These are phyloP conservation scores for Asterophora parasitica DNA, from an alignment of 768 basidiomycete genomes.

Conservation along the genomic window DNA sequence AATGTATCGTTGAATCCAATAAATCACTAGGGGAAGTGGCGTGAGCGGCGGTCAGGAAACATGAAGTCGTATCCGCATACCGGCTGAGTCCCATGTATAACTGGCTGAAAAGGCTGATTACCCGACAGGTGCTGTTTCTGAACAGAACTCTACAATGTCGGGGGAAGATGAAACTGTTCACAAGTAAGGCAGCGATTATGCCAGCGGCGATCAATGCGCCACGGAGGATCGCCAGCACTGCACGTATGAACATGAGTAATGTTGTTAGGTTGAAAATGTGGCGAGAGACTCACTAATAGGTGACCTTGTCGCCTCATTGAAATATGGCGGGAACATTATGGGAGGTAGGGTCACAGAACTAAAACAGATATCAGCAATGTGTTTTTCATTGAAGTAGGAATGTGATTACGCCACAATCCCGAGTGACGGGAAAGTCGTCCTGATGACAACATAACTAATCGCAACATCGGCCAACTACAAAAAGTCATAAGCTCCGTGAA, in stretches of 20 bases:
- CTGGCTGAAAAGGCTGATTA: slow-evolving; percentile 34
- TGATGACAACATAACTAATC: slow-evolving; percentile 39
- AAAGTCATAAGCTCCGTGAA: neutral
- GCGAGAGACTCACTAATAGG: slow-evolving; percentile 22
- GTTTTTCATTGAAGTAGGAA: neutral
- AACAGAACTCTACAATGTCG: slow-evolving; percentile 44
- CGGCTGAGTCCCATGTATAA: slow-evolving; percentile 40
- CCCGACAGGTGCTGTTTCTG: slow-evolving; percentile 33
- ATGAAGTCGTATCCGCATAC: slow-evolving; percentile 18
- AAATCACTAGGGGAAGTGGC: slow-evolving; percentile 27
- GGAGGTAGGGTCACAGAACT: slow-evolving; percentile 44
- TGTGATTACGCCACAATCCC: slow-evolving; percentile 40
- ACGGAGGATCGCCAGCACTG: slow-evolving; percentile 37
- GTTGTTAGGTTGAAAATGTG: neutral
- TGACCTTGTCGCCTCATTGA: slow-evolving; percentile 23
- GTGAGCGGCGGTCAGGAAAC: neutral
- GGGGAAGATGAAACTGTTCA: slow-evolving; percentile 43
- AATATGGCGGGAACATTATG: slow-evolving; percentile 29
- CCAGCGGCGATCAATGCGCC: slow-evolving; percentile 39
- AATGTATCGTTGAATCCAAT: slow-evolving; percentile 22
- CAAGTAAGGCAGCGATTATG: slow-evolving; percentile 38
- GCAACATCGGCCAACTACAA: slow-evolving; percentile 38
- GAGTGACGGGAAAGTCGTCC: slow-evolving; percentile 32
- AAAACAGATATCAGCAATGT: slow-evolving; percentile 1
- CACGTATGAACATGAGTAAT: neutral